phyloP scores from a whole-genome alignment of 1,139 yeast genomes.

The Meyerozyma carpophila region DNA sequence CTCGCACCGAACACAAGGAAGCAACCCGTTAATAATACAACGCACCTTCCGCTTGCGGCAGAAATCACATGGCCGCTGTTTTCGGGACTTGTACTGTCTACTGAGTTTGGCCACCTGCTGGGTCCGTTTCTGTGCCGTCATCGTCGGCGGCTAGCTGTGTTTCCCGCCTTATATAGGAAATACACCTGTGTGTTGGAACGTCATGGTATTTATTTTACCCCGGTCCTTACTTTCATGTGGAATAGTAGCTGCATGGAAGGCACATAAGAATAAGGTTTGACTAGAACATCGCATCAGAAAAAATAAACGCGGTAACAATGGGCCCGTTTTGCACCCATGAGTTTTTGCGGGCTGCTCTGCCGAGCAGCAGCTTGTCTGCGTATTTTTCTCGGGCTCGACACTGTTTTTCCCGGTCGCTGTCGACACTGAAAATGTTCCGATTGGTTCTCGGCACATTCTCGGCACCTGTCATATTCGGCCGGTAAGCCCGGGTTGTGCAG shows the following conservation, averaged over 20 bases:
- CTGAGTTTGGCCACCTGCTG: neutral
- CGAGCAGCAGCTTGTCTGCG: no score
- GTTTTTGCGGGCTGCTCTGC: no score
- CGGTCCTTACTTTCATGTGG: neutral
- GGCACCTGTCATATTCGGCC: no score
- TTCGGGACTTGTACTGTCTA: constrained; percentile 16
- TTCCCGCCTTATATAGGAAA: no score
- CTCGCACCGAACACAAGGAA: constrained; percentile 19
- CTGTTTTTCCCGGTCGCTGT: no score
- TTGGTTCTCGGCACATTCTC: no score
- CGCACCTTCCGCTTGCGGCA: constrained; percentile 24
- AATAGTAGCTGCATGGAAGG: neutral
- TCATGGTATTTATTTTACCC: neutral
- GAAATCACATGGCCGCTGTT: constrained; percentile 23
- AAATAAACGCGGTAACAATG: neutral
- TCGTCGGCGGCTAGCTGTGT: neutral
- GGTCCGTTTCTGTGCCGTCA: neutral
- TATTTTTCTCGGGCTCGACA: no score
- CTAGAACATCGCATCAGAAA: neutral
- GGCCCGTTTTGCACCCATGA: no score
- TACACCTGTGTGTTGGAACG: neutral
- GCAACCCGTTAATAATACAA: constrained; percentile 18
- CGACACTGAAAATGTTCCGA: no score
- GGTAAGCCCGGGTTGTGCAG: no score
- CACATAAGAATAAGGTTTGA: neutral